Evolutionary conservation across 2,329 filamentous ascomycete species (phyloP), one percentile per base, ranked within the genome.

Genomic region (Huntiella abstrusa): DNA sequence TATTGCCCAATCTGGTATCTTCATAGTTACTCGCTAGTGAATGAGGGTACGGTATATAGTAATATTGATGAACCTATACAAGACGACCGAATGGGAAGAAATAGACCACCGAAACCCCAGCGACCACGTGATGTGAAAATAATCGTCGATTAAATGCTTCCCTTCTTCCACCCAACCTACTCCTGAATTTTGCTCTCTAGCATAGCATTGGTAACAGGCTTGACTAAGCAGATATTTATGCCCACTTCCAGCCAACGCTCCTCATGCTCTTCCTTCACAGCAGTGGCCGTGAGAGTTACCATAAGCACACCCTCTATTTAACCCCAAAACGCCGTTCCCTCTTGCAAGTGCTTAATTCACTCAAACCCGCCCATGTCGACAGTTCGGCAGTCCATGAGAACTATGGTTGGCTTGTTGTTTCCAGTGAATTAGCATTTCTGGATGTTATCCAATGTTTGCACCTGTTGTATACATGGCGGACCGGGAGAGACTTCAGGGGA

Each of bases 211-310:
- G 77, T 80, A 37, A 84, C 80, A 1, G 81, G 81, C 55, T 83
- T 83, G 13, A 75, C 66, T 6, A 83, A 63, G 54, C 83, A 80
- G 55, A 83, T 79, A 53, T 85, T 80, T 81, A 85, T 85, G 32
- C 81, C 81, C 6, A 79, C 77, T 50, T 68, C 70, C 50, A 73
- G 71, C 56, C 80, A 85, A 56, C 83, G 84, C 56, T 85, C 80
- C 42, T 71, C 67, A 54, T 86, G 81, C 3, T 81, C 81, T 56
- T 83, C 78, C 19, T 22, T 22, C 35, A 85, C 84, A 0, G 81
- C 81, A 3, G 76, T 82, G 4, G 80, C 82, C 0, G 81, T 86
- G 79, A 86, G 83, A n/a, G 81, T 81, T 34, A 86, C 75, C 43
- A 86, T 83, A 0, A 80, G 80, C 4, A 83, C 76, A 37, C 76